These are phyloP conservation scores for Suhomyces wounanorum DNA, from an alignment of 1,139 yeast species.

Conservation along the genomic window DNA sequence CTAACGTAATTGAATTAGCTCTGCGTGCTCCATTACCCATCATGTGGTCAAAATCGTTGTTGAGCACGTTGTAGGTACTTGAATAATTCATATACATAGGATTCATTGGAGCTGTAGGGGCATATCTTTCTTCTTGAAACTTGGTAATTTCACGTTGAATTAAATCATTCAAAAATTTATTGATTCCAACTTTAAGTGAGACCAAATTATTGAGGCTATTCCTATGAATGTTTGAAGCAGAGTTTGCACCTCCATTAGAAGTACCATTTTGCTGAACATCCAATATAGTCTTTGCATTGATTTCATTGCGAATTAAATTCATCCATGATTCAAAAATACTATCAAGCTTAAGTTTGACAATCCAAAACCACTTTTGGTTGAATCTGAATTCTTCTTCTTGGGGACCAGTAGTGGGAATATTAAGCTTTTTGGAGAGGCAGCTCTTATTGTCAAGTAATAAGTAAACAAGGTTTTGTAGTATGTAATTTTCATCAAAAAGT, in stretches of 20 bases:
- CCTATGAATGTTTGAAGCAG: slow-evolving; percentile 9
- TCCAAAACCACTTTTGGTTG: slow-evolving; percentile 32
- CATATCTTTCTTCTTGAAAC: slow-evolving; percentile 10
- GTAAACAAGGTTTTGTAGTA: slow-evolving; percentile 19
- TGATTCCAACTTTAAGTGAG: slow-evolving; percentile 19
- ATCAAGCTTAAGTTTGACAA: slow-evolving; percentile 27
- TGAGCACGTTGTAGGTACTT: slow-evolving; percentile 9
- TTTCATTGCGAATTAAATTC: slow-evolving; percentile 19
- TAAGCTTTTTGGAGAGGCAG: slow-evolving; percentile 15
- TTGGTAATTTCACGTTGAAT: slow-evolving; percentile 15
- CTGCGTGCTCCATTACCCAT: slow-evolving; percentile 11
- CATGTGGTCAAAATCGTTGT: slow-evolving; percentile 13
- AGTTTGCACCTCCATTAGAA: not conserved
- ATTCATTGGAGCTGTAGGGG: slow-evolving; percentile 7
- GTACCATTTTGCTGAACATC: slow-evolving; percentile 1
- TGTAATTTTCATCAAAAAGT: slow-evolving; percentile 19
- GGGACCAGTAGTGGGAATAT: slow-evolving; percentile 3
- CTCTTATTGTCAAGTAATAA: slow-evolving; percentile 20
- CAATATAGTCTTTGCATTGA: slow-evolving; percentile 8
- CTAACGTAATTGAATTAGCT: slow-evolving; percentile 18
- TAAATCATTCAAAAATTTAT: slow-evolving; percentile 22
- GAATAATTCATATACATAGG: slow-evolving; percentile 13
- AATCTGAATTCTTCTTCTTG: slow-evolving; percentile 25
- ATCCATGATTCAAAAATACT: slow-evolving; percentile 32
- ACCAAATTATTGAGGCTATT: slow-evolving; percentile 17